A percentile compares a stretch with the other conserved stretches of the same genome.
phyloP scores from a whole-genome alignment of 2,329 filamentous ascomycete species.

The Coniochaeta sp. region DNA sequence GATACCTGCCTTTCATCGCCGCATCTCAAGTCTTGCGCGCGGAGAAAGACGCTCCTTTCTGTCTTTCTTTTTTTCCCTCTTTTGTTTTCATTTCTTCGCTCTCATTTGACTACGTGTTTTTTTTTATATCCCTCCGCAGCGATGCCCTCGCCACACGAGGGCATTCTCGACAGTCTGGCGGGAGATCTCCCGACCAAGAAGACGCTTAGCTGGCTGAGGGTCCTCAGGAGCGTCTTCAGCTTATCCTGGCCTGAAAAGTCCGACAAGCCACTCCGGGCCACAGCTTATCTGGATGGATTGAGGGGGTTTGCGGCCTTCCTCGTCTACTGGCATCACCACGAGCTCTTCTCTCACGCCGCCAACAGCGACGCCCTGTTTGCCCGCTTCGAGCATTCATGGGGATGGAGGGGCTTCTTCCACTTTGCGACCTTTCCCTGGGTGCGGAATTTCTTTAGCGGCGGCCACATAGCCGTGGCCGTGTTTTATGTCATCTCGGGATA shows the following conservation, averaged over 20 bases:
- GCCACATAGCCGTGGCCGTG: slow-evolving; percentile 49
- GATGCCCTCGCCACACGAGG: slow-evolving; percentile 11
- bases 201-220: slow-evolving; percentile 14
- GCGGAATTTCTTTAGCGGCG: slow-evolving; percentile 54
- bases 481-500: slow-evolving; percentile 47
- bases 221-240: slow-evolving; percentile 6
- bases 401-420: slow-evolving; percentile 39
- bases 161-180: slow-evolving; percentile 8
- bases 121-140: background rate
- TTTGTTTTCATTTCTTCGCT: background rate
- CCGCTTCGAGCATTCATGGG: slow-evolving; percentile 46
- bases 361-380: slow-evolving; percentile 14
- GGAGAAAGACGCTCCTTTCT: background rate
- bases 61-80: background rate
- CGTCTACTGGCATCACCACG: slow-evolving; percentile 57
- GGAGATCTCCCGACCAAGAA: slow-evolving; percentile 4
- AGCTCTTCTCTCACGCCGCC: slow-evolving; percentile 45
- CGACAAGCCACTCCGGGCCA: slow-evolving; percentile 30
- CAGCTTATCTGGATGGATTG: slow-evolving; percentile 58
- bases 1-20: background rate
- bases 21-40: background rate
- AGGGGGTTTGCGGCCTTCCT: slow-evolving; percentile 59
- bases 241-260: background rate
- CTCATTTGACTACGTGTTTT: background rate
- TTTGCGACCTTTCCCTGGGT: slow-evolving; percentile 48